These are phyloP conservation scores for Fusarium setosum DNA, from an alignment of 2,329 filamentous ascomycete species.

Conservation along the genomic window DNA sequence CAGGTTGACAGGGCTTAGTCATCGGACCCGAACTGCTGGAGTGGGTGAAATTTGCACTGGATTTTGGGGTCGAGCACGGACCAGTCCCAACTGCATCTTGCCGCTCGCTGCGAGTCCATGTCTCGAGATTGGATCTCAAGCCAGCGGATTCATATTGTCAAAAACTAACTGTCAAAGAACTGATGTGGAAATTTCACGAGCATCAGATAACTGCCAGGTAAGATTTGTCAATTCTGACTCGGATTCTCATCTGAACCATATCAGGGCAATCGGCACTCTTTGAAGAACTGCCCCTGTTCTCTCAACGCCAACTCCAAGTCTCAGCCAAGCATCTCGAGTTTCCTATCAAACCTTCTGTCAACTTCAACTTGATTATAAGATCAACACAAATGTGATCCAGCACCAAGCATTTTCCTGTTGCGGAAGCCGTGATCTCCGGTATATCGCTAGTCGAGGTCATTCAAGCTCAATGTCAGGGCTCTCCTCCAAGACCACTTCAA, in stretches of 20 bases:
- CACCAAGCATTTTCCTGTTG: not conserved
- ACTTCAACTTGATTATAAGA: not conserved
- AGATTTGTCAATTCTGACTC: not conserved
- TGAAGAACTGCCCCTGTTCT: not conserved
- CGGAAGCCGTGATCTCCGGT: no score
- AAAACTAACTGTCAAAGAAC: no score
- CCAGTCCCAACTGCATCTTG: not conserved
- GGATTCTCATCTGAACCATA: not conserved
- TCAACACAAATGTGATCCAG: not conserved
- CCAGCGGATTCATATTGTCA: no score
- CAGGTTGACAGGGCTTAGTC: constrained; percentile 32
- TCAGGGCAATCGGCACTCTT: not conserved
- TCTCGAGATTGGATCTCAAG: no score
- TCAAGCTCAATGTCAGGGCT: not conserved
- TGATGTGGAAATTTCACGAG: not conserved
- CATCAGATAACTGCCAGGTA: not conserved
- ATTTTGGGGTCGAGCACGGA: not conserved
- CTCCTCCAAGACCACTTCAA: not conserved
- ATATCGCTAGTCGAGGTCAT: not conserved
- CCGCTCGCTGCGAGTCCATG: not conserved
- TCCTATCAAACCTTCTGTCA: not conserved
- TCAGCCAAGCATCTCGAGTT: not conserved
- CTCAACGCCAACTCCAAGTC: constrained; percentile 4
- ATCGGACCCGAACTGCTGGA: constrained; percentile 19
- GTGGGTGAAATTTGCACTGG: constrained; percentile 13